Percentiles rank a stretch among this genome's conserved stretches.
These are phyloP conservation scores for Neophaeococcomyces aloes DNA, from an alignment of 2,329 filamentous ascomycete species.

Conservation along the genomic window DNA sequence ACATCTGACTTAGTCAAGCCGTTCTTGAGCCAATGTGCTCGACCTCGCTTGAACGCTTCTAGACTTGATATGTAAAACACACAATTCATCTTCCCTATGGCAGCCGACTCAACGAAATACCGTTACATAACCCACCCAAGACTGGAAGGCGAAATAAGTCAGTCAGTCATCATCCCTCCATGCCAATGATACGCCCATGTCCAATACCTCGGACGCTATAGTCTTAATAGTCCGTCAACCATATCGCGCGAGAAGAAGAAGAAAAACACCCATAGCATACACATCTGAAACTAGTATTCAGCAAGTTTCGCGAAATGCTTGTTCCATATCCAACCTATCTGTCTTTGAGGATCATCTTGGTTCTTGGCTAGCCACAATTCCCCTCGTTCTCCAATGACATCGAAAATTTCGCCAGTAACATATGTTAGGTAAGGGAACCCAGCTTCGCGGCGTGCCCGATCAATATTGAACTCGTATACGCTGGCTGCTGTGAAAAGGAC, in stretches of 20 bases:
- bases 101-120: neutral
- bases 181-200: neutral
- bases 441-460: slow-evolving; percentile 79
- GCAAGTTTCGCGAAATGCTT: slow-evolving; percentile 73
- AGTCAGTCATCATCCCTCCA: slow-evolving; percentile 1
- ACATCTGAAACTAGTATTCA: slow-evolving; percentile 10
- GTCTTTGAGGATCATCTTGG: slow-evolving; percentile 71
- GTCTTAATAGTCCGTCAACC: too few relatives aligned
- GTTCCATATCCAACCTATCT: slow-evolving; percentile 97
- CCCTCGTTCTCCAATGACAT: slow-evolving; percentile 90
- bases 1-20: too few relatives aligned
- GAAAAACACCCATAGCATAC: slow-evolving; percentile 2
- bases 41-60: slow-evolving; percentile 5
- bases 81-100: neutral
- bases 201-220: too few relatives aligned
- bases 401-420: slow-evolving; percentile 85
- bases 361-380: slow-evolving; percentile 97
- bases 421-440: slow-evolving; percentile 96
- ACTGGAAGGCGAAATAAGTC: neutral
- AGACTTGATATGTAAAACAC: slow-evolving; percentile 2
- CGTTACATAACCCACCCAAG: neutral
- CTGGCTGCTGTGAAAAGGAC: slow-evolving; percentile 87
- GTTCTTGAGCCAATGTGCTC: too few relatives aligned
- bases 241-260: neutral
- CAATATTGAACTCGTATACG: slow-evolving; percentile 94